Evolutionary conservation across 352 stramenopile species (phyloP), one percentile per base, ranked within the genome.

Genomic region (Phytophthora vignae): DNA sequence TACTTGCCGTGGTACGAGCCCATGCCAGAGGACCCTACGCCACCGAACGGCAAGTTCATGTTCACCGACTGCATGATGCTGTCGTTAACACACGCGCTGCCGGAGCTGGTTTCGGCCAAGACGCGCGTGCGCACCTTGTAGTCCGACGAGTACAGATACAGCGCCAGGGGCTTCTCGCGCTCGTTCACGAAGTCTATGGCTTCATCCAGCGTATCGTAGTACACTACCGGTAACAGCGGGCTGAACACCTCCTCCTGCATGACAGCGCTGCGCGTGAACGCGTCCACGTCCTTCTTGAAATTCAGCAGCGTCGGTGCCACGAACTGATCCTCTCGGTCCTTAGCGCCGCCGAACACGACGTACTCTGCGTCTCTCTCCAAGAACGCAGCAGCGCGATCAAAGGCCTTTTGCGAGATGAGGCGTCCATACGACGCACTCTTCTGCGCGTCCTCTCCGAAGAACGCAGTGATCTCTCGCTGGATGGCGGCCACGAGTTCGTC

Each of bases 161-260:
- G 69, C 44, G 90, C 79, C 7, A 98, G 74, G 1, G 94, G 93
- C 62, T 95, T 97, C 14, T 89, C 76, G 50, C 71, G 67, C 15
- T 67, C 50, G 19, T 79, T 79, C 25, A 91, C 76, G 27, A 83
- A 79, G n/a, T 77, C 76, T 21, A 88, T 73, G n/a, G 78, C 73
- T 8, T 75, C 55, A 27, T 83, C 67, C 54, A 89, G 19, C 9
- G 60, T 19, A 8, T 88, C 76, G 64, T 92, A 93, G 73, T 93
- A 95, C 36, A 96, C 74, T 56, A 99, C 91, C 2, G 96, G 94
- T 27, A 99, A 68, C 33, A 99, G 67, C 12, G 97, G 97, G 2
- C 97, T 96, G 78, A 99, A 99, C 33, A 99, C 94, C 79, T 99
- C 97, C 59, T 99, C 91, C 22, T 87, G 74, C 87, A 98, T 97